Evolutionary conservation across 192 early-diverging fungal species (phyloP), one percentile per base, ranked within the genome.

Genomic region (Dimargaris verticillata): DNA sequence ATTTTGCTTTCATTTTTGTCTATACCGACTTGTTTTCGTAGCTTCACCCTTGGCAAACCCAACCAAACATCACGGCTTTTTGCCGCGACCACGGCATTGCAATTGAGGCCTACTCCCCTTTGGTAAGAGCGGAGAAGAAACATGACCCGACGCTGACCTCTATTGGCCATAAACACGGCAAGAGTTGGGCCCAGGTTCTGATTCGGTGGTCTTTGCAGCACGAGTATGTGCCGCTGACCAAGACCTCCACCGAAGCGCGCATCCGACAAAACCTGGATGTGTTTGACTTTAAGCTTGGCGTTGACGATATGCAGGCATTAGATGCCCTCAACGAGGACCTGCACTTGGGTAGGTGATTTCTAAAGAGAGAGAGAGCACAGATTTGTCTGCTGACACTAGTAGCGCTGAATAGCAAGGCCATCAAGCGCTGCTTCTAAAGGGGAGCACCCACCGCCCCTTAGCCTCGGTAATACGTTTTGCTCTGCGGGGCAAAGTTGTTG

Each of bases 201-300:
- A 58, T 68, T 14, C 43, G 33, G 14, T 66, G 64, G 61, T 64
- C 65, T 43, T 62, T 79, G 51, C 82, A 88, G 66, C 71, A 70
- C 54, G 81, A 76, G 9, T 68, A 69, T 47, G 63, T 80, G 51
- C 66, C 68, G 11, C 54, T 88, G 15, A 83, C 86, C 24, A 83
- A 84, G 64, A 79, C 73, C 60, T 44, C 67, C 2, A 28, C 73
- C n/a, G 65, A 70, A 48, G 67, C 63, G 5, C 74, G 80, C 17
- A 70, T 86, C 25, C 66, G 63, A 11, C 71, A 80, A 43, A 88
- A 88, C 57, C 61, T 74, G 0, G 74, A 80, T 46, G 73, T 83
- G 7, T 81, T 74, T 64, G 70, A 75, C 46, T 87, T 76, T 58
- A 66, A 70, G 33, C 61, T 88, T 28, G 63, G 69, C 5, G 73